A percentile compares a stretch with the other conserved stretches of the same genome.
These are phyloP conservation scores for Salix dunnii DNA, from an alignment of 345 rosid genomes.

Conservation along the genomic window DNA sequence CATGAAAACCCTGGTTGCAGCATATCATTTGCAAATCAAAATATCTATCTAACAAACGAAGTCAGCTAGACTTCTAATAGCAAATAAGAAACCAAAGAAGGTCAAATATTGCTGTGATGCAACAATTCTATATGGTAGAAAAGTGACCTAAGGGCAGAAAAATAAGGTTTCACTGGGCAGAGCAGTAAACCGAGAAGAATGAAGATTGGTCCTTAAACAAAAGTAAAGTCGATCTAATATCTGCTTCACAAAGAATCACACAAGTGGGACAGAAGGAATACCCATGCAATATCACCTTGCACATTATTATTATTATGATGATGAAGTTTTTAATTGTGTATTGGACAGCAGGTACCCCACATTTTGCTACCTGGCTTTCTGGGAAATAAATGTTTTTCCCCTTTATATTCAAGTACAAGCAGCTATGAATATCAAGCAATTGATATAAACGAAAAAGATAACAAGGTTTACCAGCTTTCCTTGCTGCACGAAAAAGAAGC, in stretches of 20 bases:
- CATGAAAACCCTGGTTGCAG: neutral
- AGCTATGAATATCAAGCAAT: constrained; percentile 3
- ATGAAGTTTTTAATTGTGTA: neutral
- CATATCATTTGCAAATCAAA: neutral
- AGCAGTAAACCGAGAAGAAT: neutral
- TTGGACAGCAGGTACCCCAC: neutral
- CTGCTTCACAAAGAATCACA: neutral
- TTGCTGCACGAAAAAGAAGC: constrained; percentile 87
- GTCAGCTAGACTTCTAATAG: no score
- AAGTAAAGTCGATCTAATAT: neutral
- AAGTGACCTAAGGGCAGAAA: neutral
- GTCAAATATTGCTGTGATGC: no score
- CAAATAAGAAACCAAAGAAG: no score
- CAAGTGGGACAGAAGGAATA: neutral
- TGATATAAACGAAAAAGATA: constrained; percentile 3
- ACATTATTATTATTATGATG: neutral
- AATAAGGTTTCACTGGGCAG: neutral
- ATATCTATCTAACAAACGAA: neutral
- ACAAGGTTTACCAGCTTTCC: constrained; percentile 76
- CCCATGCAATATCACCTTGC: no score
- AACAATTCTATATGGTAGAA: no score
- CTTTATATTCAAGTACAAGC: neutral
- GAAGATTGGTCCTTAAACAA: neutral
- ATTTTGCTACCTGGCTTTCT: neutral
- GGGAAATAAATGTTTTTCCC: neutral